Conservation (phyloP, 192 early-diverging fungal genomes). For the Gamsiella multidivaricata region DNA sequence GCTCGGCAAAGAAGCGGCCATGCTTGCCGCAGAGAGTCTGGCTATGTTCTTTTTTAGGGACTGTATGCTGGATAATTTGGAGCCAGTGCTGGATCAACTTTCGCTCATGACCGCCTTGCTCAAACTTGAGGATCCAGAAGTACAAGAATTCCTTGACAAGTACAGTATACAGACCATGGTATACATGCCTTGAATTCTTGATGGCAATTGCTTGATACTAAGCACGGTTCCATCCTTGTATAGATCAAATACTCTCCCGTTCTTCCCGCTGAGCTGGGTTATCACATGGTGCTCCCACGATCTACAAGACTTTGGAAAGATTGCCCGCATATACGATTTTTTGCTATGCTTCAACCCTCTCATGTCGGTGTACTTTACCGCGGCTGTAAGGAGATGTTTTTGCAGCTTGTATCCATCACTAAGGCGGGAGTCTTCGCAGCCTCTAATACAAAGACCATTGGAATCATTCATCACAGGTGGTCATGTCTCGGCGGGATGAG, state of each 20-base stretch:
- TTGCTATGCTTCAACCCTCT: constrained; percentile 62
- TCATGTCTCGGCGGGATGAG: constrained; percentile 55
- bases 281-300: constrained; percentile 73
- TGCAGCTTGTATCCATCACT: no score
- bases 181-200: neutral
- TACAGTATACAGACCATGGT: constrained; percentile 17
- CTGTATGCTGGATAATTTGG: constrained; percentile 63
- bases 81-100: constrained; percentile 59
- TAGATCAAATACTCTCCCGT: constrained; percentile 60
- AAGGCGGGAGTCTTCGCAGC: no score
- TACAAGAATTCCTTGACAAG: constrained; percentile 58
- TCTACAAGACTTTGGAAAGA: constrained; percentile 52
- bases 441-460: neutral
- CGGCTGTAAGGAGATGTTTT: constrained; percentile 42
- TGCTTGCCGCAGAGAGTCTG: constrained; percentile 54
- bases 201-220: no score
- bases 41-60: constrained; percentile 68
- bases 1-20: constrained; percentile 54
- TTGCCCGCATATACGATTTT: constrained; percentile 63
- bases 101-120: constrained; percentile 54
- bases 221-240: neutral
- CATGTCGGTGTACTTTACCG: constrained; percentile 61
- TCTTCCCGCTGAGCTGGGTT: constrained; percentile 67
- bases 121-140: constrained; percentile 55
- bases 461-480: constrained; percentile 43